phyloP scores from a whole-genome alignment of 805 yeast species.

The Metschnikowia borealis region DNA sequence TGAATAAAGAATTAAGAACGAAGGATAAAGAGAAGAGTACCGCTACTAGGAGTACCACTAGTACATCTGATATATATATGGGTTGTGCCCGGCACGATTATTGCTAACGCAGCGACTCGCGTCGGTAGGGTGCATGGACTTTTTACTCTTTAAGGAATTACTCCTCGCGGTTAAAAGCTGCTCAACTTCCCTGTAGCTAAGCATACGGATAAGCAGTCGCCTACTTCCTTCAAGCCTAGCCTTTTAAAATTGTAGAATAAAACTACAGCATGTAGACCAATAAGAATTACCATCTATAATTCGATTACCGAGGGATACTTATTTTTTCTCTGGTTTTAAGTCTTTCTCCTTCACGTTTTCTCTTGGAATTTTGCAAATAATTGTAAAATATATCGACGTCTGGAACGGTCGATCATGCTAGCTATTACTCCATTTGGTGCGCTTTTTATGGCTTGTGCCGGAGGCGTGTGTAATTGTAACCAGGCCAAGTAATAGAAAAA shows the following conservation, averaged over 20 bases:
- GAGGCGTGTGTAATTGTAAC: not conserved
- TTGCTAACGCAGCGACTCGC: not conserved
- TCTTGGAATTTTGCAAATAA: not conserved
- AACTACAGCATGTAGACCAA: too few relatives aligned
- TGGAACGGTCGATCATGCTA: not conserved
- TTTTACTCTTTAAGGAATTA: not conserved
- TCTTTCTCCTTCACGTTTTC: not conserved
- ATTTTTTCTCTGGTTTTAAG: not conserved
- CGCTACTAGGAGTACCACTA: too few relatives aligned
- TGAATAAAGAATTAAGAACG: not conserved
- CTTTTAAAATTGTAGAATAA: too few relatives aligned
- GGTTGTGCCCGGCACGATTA: not conserved
- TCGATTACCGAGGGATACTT: too few relatives aligned
- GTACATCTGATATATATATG: too few relatives aligned
- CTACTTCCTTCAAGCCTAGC: not conserved
- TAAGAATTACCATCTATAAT: too few relatives aligned
- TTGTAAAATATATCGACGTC: not conserved
- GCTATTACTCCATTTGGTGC: not conserved
- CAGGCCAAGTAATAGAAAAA: not conserved
- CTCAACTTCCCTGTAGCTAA: not conserved
- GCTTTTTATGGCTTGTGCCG: not conserved
- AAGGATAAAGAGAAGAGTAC: too few relatives aligned
- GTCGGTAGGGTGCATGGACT: not conserved
- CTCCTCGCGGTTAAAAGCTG: not conserved
- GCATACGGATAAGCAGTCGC: not conserved